These are phyloP conservation scores for Rosa persica DNA, from an alignment of 306 rosid species.

Conservation along the genomic window DNA sequence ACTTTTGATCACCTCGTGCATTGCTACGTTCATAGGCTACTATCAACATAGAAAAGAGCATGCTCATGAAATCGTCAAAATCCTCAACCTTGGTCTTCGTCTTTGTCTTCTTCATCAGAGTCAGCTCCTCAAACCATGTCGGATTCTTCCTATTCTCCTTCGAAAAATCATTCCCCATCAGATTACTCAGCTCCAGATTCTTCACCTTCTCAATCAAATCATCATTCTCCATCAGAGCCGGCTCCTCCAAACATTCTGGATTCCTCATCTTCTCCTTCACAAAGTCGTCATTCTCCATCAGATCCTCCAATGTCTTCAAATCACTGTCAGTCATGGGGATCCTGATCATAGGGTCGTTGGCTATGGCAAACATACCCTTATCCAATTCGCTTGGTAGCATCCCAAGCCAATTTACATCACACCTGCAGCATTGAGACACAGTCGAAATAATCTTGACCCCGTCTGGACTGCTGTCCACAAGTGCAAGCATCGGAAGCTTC, in stretches of 20 bases:
- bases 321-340: not conserved
- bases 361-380: not conserved
- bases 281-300: not conserved
- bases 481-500: not conserved
- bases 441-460: not conserved
- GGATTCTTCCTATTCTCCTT: not conserved
- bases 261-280: not conserved
- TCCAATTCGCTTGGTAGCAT: not conserved
- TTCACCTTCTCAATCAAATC: not conserved
- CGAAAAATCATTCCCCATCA: not conserved
- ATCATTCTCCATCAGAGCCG: too few species aligned
- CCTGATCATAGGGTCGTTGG: not conserved
- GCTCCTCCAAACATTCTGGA: not conserved
- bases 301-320: not conserved
- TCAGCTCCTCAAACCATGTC: not conserved
- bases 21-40: too few species aligned
- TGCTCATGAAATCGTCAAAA: not conserved
- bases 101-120: not conserved
- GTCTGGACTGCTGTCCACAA: not conserved
- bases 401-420: not conserved
- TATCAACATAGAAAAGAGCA: not conserved
- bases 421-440: not conserved
- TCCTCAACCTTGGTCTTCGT: not conserved
- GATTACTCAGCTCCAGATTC: not conserved
- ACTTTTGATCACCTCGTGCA: too few species aligned